A percentile compares a stretch with the other conserved stretches of the same genome.
Evolutionary conservation across 306 rosid species (phyloP).

Genomic region (Urtica urens): DNA sequence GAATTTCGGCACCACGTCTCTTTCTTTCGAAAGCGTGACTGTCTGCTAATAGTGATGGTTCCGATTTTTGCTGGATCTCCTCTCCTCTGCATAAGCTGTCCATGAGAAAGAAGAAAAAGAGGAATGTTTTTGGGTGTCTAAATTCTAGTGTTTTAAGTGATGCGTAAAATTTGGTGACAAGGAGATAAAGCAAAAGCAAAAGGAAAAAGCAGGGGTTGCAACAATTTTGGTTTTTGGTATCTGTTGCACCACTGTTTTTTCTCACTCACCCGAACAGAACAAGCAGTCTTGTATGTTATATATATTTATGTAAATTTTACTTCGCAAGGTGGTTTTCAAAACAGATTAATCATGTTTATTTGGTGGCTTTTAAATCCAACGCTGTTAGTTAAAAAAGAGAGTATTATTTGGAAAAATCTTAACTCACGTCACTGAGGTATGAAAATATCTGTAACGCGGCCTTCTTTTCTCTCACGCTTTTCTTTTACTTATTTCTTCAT

Average conservation of each 20-base stretch:
- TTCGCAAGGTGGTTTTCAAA: too few species aligned
- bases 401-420: background rate
- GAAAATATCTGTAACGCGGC: too few species aligned
- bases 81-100: conserved; percentile 1
- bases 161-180: conserved; percentile 3
- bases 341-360: background rate
- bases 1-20: conserved; percentile 70
- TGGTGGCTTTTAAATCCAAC: background rate
- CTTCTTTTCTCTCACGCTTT: too few species aligned
- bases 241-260: conserved; percentile 29
- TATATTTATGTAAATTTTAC: too few species aligned
- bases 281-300: too few species aligned
- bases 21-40: conserved; percentile 27
- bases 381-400: background rate
- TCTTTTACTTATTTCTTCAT: too few species aligned
- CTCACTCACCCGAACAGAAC: conserved; percentile 6
- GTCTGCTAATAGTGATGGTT: conserved; percentile 9
- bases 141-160: conserved; percentile 3
- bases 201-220: conserved; percentile 30
- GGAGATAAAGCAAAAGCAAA: conserved; percentile 3
- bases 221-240: conserved; percentile 41
- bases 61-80: background rate
- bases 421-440: too few species aligned
- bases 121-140: conserved; percentile 6
- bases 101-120: conserved; percentile 1